A percentile compares a stretch with the other conserved stretches of the same genome.
These are phyloP conservation scores for Mycotypha africana DNA, from an alignment of 371 early-diverging fungal genomes.

Conservation along the genomic window DNA sequence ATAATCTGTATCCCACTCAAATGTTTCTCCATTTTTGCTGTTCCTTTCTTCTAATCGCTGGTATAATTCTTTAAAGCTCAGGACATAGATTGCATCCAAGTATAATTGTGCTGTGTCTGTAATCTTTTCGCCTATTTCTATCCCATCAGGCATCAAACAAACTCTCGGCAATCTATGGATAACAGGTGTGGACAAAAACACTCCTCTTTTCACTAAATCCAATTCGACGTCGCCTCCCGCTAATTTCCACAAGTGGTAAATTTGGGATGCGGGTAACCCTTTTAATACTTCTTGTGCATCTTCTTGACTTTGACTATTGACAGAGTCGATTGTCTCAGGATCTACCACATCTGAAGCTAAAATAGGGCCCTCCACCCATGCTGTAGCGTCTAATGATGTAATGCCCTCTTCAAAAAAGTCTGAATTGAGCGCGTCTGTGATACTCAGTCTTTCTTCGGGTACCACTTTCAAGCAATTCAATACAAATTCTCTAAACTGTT, in stretches of 20 bases:
- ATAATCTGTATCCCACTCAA: conserved; percentile 63
- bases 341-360: conserved; percentile 30
- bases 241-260: conserved; percentile 61
- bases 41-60: conserved; percentile 37
- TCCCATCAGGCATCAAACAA: conserved; percentile 38
- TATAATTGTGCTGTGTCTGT: conserved; percentile 47
- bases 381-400: neutral
- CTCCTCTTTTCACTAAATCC: conserved; percentile 50
- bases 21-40: conserved; percentile 24
- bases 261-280: conserved; percentile 43
- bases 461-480: conserved; percentile 21
- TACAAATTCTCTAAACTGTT: conserved; percentile 26
- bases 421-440: conserved; percentile 11
- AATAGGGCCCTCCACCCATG: conserved; percentile 34
- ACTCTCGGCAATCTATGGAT: conserved; percentile 54
- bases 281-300: conserved; percentile 18
- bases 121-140: conserved; percentile 38
- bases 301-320: conserved; percentile 6
- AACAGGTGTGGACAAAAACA: conserved; percentile 52
- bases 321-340: conserved; percentile 19
- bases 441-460: conserved; percentile 6
- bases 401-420: conserved; percentile 13
- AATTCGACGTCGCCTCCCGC: conserved; percentile 65
- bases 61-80: conserved; percentile 53
- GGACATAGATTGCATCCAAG: conserved; percentile 43